Conservation (phyloP, 371 early-diverging fungal genomes). For the Cokeromyces recurvatus region DNA sequence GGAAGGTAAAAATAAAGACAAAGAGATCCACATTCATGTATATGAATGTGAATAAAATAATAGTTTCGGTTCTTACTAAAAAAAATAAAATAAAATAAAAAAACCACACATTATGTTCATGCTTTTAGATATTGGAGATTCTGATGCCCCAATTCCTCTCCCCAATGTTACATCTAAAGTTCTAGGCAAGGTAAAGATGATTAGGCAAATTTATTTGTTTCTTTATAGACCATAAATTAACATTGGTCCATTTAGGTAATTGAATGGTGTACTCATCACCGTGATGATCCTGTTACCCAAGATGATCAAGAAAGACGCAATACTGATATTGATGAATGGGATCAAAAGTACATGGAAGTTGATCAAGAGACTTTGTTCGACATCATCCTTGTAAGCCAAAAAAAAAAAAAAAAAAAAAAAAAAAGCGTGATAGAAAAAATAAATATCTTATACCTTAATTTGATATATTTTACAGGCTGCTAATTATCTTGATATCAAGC, state of each 20-base stretch:
- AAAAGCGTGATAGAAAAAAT: no score
- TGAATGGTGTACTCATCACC: conserved; percentile 79
- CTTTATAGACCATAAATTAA: not conserved
- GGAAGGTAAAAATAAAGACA: conserved; percentile 51
- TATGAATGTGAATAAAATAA: not conserved
- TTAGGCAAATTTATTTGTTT: not conserved
- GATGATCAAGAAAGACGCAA: conserved; percentile 62
- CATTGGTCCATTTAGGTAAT: conserved; percentile 48
- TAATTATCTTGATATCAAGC: conserved; percentile 96
- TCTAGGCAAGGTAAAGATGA: conserved; percentile 45
- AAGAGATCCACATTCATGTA: not conserved
- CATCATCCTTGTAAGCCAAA: conserved; percentile 52
- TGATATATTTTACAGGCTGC: conserved; percentile 68
- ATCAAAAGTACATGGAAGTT: conserved; percentile 74
- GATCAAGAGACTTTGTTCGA: conserved; percentile 78
- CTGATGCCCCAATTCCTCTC: conserved; percentile 70
- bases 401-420: no score
- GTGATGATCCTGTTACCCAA: conserved; percentile 61
- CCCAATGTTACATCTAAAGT: conserved; percentile 72
- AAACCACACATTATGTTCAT: not conserved
- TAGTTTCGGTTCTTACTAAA: not conserved
- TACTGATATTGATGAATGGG: conserved; percentile 80
- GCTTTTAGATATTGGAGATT: conserved; percentile 73
- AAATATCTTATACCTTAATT: no score
- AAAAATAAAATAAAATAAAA: not conserved